Evolutionary conservation across 495 filamentous ascomycete genomes (phyloP).

Genomic region (Staphylotrichum longicolle): DNA sequence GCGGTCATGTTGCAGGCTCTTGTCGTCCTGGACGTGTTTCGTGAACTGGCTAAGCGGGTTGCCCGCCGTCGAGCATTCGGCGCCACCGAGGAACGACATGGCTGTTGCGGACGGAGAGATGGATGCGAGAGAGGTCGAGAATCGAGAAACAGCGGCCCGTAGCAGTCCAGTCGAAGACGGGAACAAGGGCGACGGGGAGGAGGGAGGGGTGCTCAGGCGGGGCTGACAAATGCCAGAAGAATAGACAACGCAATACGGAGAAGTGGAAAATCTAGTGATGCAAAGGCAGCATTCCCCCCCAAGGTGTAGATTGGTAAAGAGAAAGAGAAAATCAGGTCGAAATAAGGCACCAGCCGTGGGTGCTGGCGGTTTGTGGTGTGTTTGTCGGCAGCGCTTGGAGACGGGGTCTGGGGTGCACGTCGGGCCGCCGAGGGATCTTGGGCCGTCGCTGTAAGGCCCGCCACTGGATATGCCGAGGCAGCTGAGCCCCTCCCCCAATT

Average conservation of each 20-base stretch:
- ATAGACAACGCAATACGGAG: background rate
- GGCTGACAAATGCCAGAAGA: slow-evolving; percentile 6
- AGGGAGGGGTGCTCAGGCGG: background rate
- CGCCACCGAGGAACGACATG: slow-evolving; percentile 94
- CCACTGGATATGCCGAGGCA: slow-evolving; percentile 19
- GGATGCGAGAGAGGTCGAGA: slow-evolving; percentile 1
- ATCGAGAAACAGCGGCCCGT: background rate
- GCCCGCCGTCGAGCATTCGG: slow-evolving; percentile 93
- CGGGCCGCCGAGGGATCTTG: background rate
- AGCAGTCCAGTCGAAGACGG: too few relatives aligned
- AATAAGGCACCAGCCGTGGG: slow-evolving; percentile 11
- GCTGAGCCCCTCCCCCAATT: slow-evolving; percentile 1
- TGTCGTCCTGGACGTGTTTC: slow-evolving; percentile 93
- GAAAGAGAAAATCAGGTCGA: slow-evolving; percentile 6
- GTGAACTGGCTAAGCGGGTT: slow-evolving; percentile 96
- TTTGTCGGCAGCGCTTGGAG: slow-evolving; percentile 1
- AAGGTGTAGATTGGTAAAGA: background rate
- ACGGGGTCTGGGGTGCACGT: background rate
- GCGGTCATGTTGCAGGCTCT: slow-evolving; percentile 85
- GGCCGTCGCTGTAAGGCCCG: slow-evolving; percentile 10
- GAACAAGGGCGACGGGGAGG: too few relatives aligned
- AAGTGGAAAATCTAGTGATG: background rate
- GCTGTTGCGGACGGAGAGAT: slow-evolving; percentile 1
- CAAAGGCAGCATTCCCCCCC: background rate
- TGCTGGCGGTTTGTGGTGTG: background rate